Conservation (phyloP, 225 moss, liverwort and hornwort species). For the Pleurozium schreberi region DNA sequence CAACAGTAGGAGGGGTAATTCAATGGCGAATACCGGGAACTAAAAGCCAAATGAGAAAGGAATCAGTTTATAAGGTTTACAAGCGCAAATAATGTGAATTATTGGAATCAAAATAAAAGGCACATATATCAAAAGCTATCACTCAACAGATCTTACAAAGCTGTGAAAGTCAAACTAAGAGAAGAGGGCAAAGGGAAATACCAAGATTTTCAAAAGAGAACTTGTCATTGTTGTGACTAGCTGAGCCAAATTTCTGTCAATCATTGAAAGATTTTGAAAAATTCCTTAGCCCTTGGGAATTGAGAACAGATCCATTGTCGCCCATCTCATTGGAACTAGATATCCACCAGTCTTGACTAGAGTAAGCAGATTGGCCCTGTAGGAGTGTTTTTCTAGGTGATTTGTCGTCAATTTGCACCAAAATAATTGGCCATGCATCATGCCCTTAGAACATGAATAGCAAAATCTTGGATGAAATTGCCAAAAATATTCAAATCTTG, state of each 20-base stretch:
- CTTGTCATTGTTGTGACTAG: neutral
- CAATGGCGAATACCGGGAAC: neutral
- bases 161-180: neutral
- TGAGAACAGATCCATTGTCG: slow-evolving; percentile 1
- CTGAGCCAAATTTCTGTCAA: neutral
- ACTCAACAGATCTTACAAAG: neutral
- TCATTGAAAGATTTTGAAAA: neutral
- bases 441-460: too few species aligned
- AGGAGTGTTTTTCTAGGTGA: too few species aligned
- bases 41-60: neutral
- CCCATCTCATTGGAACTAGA: slow-evolving; percentile 15
- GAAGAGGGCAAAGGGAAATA: neutral
- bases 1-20: neutral
- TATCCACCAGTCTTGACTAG: slow-evolving; percentile 11
- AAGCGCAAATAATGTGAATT: neutral
- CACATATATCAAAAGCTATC: neutral
- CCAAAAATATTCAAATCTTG: too few species aligned
- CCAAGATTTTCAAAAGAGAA: slow-evolving; percentile 23
- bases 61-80: neutral
- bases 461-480: too few species aligned
- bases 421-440: too few species aligned
- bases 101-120: neutral
- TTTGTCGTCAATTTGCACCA: too few species aligned
- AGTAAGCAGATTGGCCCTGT: neutral
- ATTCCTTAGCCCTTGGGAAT: neutral